Conservation (phyloP, 768 basidiomycete genomes). For the Mycena polygramma region DNA sequence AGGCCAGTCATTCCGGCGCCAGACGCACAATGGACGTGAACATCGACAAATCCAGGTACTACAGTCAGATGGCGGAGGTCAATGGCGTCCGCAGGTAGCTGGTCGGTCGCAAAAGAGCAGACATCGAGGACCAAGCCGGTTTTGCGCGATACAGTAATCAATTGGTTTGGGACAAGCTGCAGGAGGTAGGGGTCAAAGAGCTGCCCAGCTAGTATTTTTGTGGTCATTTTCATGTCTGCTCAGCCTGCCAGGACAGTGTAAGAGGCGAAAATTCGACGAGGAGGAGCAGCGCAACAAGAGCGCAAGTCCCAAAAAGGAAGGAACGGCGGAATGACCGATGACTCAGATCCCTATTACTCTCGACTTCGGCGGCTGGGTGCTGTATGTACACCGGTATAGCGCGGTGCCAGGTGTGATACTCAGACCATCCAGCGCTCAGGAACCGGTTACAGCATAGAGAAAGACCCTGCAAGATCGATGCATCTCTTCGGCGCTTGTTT, state of each 20-base stretch:
- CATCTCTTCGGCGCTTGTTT: no score
- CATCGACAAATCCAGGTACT: conserved; percentile 70
- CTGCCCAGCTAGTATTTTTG: conserved; percentile 54
- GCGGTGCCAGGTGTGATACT: no score
- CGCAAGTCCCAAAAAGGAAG: background rate
- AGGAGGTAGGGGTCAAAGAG: conserved; percentile 64
- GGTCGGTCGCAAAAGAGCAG: conserved; percentile 28
- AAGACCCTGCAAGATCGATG: no score
- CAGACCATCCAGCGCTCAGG: no score
- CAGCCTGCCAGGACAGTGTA: background rate
- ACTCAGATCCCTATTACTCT: no score
- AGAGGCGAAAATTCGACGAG: no score
- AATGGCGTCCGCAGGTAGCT: conserved; percentile 47
- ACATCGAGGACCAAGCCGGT: conserved; percentile 66
- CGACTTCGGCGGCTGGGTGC: no score
- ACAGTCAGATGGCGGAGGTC: conserved; percentile 63
- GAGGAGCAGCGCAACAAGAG: no score
- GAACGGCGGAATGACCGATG: background rate
- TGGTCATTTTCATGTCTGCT: conserved; percentile 19
- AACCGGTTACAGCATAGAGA: no score
- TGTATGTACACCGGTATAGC: no score
- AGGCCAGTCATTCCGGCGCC: background rate
- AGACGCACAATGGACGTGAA: conserved; percentile 66
- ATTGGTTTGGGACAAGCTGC: conserved; percentile 56
- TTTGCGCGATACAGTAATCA: conserved; percentile 61